Evolutionary conservation across 192 early-diverging fungal genomes (phyloP).

Genomic region (Backusella australiensis): DNA sequence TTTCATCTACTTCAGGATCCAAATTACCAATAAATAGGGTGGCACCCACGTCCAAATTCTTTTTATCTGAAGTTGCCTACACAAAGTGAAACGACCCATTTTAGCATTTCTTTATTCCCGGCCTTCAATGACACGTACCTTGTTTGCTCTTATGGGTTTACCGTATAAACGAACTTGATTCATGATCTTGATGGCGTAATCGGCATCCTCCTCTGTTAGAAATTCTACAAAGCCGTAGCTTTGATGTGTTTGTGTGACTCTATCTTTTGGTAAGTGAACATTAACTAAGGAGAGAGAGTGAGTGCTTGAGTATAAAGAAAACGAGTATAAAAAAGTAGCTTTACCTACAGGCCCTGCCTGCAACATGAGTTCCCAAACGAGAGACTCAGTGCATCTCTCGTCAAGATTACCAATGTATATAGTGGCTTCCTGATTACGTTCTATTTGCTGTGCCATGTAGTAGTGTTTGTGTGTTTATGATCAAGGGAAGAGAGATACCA

Average conservation of each 20-base stretch:
- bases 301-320: background rate
- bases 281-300: conserved; percentile 53
- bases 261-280: conserved; percentile 97
- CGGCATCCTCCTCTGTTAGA: conserved; percentile 89
- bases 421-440: conserved; percentile 97
- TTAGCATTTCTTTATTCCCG: background rate
- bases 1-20: conserved; percentile 89
- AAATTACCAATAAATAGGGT: conserved; percentile 96
- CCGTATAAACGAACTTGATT: conserved; percentile 95
- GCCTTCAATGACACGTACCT: conserved; percentile 37
- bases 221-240: conserved; percentile 98
- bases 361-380: conserved; percentile 98
- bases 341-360: conserved; percentile 93
- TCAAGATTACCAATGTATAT: conserved; percentile 98
- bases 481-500: background rate
- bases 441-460: conserved; percentile 59
- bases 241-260: conserved; percentile 90
- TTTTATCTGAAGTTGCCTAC: conserved; percentile 76
- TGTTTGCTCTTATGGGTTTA: conserved; percentile 95
- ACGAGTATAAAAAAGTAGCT: background rate
- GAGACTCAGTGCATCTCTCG: conserved; percentile 86
- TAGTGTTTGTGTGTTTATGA: background rate
- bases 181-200: conserved; percentile 96
- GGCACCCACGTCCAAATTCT: conserved; percentile 91
- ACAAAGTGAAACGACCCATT: background rate